Evolutionary conservation across 2,329 filamentous ascomycete genomes (phyloP).

Genomic region (Lithohypha guttulata): DNA sequence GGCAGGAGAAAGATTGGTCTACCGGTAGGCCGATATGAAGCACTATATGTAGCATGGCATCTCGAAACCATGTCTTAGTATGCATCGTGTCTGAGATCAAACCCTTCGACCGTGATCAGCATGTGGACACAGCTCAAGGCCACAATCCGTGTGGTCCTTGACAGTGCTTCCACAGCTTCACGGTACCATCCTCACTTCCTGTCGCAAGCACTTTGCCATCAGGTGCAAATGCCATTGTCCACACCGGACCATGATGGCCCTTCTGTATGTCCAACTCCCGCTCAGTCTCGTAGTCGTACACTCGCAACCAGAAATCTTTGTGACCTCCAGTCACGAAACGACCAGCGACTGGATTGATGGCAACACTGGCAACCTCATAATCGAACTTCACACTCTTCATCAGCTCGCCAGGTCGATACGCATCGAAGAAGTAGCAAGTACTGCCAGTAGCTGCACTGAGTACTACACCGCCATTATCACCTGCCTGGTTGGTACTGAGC

Average conservation of each 20-base stretch:
- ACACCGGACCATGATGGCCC: conserved; percentile 93
- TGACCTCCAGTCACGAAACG: conserved; percentile 85
- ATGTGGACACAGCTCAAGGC: conserved; percentile 32
- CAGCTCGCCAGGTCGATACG: conserved; percentile 53
- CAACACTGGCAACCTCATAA: conserved; percentile 84
- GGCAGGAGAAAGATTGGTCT: too few species aligned
- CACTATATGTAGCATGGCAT: too few species aligned
- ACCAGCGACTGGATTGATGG: conserved; percentile 67
- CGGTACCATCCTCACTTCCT: conserved; percentile 91
- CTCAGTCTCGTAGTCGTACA: conserved; percentile 79
- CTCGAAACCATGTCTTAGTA: too few species aligned
- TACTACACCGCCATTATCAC: conserved; percentile 59
- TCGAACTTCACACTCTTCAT: conserved; percentile 71
- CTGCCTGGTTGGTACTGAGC: conserved; percentile 56
- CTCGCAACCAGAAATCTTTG: conserved; percentile 90
- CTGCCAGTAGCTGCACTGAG: conserved; percentile 91
- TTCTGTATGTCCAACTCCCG: conserved; percentile 85
- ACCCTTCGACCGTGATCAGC: too few species aligned
- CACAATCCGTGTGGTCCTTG: conserved; percentile 55
- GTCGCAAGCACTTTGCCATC: conserved; percentile 95
- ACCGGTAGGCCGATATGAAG: too few species aligned
- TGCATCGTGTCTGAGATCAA: too few species aligned
- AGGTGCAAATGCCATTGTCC: conserved; percentile 88
- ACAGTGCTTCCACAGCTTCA: conserved; percentile 75
- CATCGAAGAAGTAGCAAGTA: conserved; percentile 84